A percentile compares a stretch with the other conserved stretches of the same genome.
phyloP scores from a whole-genome alignment of 2,329 filamentous ascomycete species.

The Talaromyces sp. region DNA sequence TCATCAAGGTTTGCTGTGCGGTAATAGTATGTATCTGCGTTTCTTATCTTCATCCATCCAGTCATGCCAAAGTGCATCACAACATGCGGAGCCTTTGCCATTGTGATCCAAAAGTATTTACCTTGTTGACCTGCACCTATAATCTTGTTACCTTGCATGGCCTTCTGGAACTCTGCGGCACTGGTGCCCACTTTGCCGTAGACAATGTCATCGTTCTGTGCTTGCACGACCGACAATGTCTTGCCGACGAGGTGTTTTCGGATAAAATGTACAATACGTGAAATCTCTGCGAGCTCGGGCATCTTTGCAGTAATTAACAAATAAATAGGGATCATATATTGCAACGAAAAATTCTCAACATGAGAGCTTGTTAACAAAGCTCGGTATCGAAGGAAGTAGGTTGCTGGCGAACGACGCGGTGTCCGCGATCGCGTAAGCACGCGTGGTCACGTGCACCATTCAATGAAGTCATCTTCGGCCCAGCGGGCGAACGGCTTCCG shows the following conservation, averaged over 20 bases:
- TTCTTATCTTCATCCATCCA: slow-evolving; percentile 83
- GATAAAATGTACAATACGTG: slow-evolving; percentile 80
- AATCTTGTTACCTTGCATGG: slow-evolving; percentile 69
- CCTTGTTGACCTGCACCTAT: slow-evolving; percentile 73
- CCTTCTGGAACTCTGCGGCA: slow-evolving; percentile 65
- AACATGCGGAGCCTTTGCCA: slow-evolving; percentile 71
- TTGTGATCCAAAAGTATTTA: slow-evolving; percentile 93
- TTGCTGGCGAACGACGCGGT: not conserved
- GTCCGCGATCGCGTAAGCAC: not conserved
- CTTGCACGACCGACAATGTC: slow-evolving; percentile 62
- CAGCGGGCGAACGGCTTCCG: not conserved
- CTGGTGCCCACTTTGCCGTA: slow-evolving; percentile 88
- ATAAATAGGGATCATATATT: not conserved
- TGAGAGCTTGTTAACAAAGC: not conserved
- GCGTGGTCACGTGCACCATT: not conserved
- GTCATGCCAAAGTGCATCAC: slow-evolving; percentile 79
- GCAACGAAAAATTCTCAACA: not conserved
- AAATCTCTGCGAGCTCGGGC: slow-evolving; percentile 58
- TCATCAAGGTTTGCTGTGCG: slow-evolving; percentile 55
- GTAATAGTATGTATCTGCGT: slow-evolving; percentile 74
- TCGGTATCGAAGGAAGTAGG: not conserved
- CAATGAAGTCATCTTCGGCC: not conserved
- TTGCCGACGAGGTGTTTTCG: slow-evolving; percentile 78
- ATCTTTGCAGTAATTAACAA: slow-evolving; percentile 21
- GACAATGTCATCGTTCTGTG: slow-evolving; percentile 74